phyloP scores from a whole-genome alignment of 2,329 filamentous ascomycete species.

The Lachnellula arida region DNA sequence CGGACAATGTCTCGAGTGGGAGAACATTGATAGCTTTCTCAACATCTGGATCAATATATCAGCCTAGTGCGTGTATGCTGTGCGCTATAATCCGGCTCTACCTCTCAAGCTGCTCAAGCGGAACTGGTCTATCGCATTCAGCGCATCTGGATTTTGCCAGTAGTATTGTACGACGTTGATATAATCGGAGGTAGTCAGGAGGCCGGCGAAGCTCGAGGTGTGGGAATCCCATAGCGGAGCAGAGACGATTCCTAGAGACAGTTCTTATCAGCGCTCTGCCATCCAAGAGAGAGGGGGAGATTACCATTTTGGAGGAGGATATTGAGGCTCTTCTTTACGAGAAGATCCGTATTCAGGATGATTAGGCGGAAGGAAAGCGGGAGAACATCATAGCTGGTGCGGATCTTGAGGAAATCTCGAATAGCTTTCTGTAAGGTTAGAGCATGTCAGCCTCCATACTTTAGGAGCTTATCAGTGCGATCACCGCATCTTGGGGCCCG shows the following conservation, averaged over 20 bases:
- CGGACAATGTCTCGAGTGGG: slow-evolving; percentile 92
- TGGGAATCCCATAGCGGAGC: slow-evolving; percentile 96
- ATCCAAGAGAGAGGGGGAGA: slow-evolving; percentile 14
- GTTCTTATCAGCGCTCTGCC: slow-evolving; percentile 15
- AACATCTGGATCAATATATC: slow-evolving; percentile 59
- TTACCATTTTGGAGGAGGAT: slow-evolving; percentile 94
- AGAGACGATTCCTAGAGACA: slow-evolving; percentile 78
- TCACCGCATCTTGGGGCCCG: neutral
- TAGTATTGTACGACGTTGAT: slow-evolving; percentile 99
- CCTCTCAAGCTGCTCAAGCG: slow-evolving; percentile 86
- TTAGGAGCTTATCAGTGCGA: neutral
- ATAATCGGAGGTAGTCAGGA: slow-evolving; percentile 93
- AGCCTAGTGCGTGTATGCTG: slow-evolving; percentile 12
- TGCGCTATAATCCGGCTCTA: slow-evolving; percentile 37
- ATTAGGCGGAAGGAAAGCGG: slow-evolving; percentile 95
- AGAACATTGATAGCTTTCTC: slow-evolving; percentile 89
- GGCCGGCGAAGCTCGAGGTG: slow-evolving; percentile 85
- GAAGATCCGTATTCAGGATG: slow-evolving; percentile 87
- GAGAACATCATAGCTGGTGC: slow-evolving; percentile 96
- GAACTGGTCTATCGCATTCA: slow-evolving; percentile 89
- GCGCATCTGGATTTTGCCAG: slow-evolving; percentile 89
- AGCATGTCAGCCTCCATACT: slow-evolving; percentile 24
- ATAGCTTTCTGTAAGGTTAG: slow-evolving; percentile 65
- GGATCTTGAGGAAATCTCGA: slow-evolving; percentile 90
- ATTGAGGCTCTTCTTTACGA: slow-evolving; percentile 95